Evolutionary conservation across 2,329 filamentous ascomycete genomes (phyloP), one percentile per base, ranked within the genome.

Genomic region (Beauveria caledonica): DNA sequence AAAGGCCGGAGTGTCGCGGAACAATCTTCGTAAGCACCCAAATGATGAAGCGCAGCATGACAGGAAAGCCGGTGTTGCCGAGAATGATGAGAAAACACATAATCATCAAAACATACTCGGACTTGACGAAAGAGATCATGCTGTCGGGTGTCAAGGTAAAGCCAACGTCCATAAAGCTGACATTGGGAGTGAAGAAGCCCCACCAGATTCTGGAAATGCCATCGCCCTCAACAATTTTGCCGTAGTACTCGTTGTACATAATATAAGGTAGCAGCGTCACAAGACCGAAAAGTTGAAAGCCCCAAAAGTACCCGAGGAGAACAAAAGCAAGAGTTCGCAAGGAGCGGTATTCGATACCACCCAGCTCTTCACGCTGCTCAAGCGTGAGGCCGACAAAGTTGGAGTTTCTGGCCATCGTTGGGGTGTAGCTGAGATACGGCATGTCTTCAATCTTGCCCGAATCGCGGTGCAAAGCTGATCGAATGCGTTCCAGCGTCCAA

Each of bases 271-370:
- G 69, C 13, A 97, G 73, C 65, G 86, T 86, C 29, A 91, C 70
- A 42, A 95, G 76, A 0, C 87, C 90, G 3, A 97, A 77, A 2
- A 92, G 67, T 68, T 92, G 90, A 67, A 96, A 97, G 0, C 88
- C 86, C 70, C 91, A 83, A 69, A 89, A 97, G 73, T 97, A 99
- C 8, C 76, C 77, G 3, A 89, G 80, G 21, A 97, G 77, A 33
- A 97, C 86, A 29, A 90, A 71, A 1, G 90, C 89, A 52, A 99
- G 76, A 2, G 91, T 90, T 72, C 96, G 95, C 62, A 99, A 73
- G 0, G 93, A 90, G 6, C 94, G 87, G 69, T 99, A 99, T 72
- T 99, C 94, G 64, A 99, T 96, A 21, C 94, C 94, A 11, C 94
- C 94, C 2, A 99, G 77, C 73, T 99, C 94, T 70, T 99, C 92